Conservation (phyloP, 768 basidiomycete species). For the Boletus coccyginus region DNA sequence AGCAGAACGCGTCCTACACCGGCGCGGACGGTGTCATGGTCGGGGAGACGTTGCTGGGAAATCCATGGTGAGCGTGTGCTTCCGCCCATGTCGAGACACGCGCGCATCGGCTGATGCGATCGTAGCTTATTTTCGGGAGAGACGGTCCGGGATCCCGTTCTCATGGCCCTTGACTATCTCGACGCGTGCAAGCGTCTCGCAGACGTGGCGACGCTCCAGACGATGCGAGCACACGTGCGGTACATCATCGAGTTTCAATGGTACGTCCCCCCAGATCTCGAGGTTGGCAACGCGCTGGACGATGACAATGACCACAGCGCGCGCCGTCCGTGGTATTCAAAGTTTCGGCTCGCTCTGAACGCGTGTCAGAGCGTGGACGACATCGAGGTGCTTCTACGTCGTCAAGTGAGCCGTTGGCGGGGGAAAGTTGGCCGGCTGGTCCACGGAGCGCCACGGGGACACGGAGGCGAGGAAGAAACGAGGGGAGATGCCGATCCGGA, state of each 20-base stretch:
- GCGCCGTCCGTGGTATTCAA: conserved; percentile 54
- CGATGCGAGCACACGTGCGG: conserved; percentile 60
- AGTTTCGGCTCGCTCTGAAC: conserved; percentile 48
- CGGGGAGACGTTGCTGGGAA: conserved; percentile 70
- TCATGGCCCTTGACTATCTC: conserved; percentile 69
- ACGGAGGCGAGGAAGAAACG: neutral
- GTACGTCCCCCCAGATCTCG: conserved; percentile 35
- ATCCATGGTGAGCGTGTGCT: conserved; percentile 56
- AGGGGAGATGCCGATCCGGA: conserved; percentile 1
- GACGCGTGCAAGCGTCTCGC: conserved; percentile 53
- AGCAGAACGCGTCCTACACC: conserved; percentile 50
- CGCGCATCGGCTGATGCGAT: neutral
- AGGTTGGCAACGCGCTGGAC: neutral
- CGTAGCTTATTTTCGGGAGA: conserved; percentile 55
- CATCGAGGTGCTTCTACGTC: conserved; percentile 43
- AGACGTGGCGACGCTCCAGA: conserved; percentile 46
- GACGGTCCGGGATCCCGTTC: conserved; percentile 56
- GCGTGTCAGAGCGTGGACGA: conserved; percentile 44
- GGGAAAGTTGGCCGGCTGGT: conserved; percentile 28
- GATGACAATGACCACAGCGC: conserved; percentile 22
- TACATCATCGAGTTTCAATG: conserved; percentile 70
- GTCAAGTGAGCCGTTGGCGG: conserved; percentile 50
- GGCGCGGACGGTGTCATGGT: conserved; percentile 78
- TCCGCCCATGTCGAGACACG: neutral
- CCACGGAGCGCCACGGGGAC: neutral